Conservation (phyloP, 2,329 filamentous ascomycete genomes). For the Neofusicoccum umdonicola region DNA sequence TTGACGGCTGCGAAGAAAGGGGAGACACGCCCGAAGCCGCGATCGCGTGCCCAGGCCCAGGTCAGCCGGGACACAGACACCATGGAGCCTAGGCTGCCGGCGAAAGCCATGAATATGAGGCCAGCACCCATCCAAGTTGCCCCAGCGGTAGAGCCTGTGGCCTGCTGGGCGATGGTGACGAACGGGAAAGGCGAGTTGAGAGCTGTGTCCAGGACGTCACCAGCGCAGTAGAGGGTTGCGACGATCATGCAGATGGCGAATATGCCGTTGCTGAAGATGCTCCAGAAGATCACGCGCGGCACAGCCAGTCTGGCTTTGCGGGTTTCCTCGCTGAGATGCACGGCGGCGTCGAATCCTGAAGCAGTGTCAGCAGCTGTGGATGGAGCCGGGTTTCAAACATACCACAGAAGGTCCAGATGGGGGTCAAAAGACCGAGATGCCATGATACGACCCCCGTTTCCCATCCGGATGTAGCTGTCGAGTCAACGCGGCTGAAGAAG, state of each 20-base stretch:
- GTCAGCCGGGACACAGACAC: too few relatives aligned
- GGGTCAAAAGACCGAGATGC: conserved; percentile 37
- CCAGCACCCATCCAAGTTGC: conserved; percentile 39
- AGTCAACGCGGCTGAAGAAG: conserved; percentile 26
- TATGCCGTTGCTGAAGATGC: conserved; percentile 39
- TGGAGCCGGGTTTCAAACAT: conserved; percentile 13
- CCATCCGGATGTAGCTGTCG: conserved; percentile 30
- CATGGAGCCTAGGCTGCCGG: conserved; percentile 33
- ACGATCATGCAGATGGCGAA: conserved; percentile 42
- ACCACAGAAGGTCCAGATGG: conserved; percentile 12
- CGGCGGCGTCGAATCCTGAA: conserved; percentile 45
- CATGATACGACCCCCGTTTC: conserved; percentile 33
- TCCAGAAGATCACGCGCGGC: conserved; percentile 40
- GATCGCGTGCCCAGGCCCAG: too few relatives aligned
- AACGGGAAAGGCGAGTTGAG: conserved; percentile 37
- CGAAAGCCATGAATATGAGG: conserved; percentile 34
- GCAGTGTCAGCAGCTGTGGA: conserved; percentile 16
- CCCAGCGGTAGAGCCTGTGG: conserved; percentile 35
- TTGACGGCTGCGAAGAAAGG: conserved; percentile 27
- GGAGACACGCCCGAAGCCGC: too few relatives aligned
- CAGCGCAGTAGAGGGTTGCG: conserved; percentile 41
- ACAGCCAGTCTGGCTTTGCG: conserved; percentile 38
- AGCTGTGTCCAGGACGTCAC: conserved; percentile 27
- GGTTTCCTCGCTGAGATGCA: conserved; percentile 50
- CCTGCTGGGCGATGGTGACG: conserved; percentile 40